These are phyloP conservation scores for Russula emetica DNA, from an alignment of 768 basidiomycete genomes.

Conservation along the genomic window DNA sequence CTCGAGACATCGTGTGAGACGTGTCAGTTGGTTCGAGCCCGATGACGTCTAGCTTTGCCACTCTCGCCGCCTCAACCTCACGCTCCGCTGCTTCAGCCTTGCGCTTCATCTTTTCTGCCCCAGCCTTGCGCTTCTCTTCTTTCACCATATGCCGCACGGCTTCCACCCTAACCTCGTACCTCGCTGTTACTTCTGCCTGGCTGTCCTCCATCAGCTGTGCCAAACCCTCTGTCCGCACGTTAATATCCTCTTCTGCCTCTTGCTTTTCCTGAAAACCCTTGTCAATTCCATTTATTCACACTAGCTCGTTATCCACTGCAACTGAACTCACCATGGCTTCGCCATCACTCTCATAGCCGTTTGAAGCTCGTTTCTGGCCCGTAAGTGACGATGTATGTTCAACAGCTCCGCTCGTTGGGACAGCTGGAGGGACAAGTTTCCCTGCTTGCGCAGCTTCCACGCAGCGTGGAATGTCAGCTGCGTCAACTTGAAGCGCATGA, in stretches of 20 bases:
- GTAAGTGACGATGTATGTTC: neutral
- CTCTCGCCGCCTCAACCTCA: too few species aligned
- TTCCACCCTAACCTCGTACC: neutral
- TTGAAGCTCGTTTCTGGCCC: neutral
- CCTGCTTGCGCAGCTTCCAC: neutral
- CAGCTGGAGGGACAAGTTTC: too few species aligned
- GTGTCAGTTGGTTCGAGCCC: conserved; percentile 76
- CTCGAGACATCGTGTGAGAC: conserved; percentile 49
- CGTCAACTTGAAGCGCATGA: neutral
- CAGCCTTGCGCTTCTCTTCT: too few species aligned
- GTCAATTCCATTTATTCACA: neutral
- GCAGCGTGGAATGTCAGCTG: neutral
- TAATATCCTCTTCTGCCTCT: neutral
- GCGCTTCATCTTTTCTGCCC: too few species aligned
- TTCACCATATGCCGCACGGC: neutral
- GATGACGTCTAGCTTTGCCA: conserved; percentile 67
- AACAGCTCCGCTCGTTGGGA: neutral
- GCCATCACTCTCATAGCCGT: neutral
- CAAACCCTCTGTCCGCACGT: neutral
- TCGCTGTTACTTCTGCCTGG: neutral
- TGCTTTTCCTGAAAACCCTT: neutral
- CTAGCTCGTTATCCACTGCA: neutral
- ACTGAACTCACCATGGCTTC: neutral
- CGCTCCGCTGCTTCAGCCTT: too few species aligned
- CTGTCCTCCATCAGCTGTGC: neutral